Base-by-base conservation (phyloP, 768 basidiomycete genomes). In the Psilocybe azurescens region DNA sequence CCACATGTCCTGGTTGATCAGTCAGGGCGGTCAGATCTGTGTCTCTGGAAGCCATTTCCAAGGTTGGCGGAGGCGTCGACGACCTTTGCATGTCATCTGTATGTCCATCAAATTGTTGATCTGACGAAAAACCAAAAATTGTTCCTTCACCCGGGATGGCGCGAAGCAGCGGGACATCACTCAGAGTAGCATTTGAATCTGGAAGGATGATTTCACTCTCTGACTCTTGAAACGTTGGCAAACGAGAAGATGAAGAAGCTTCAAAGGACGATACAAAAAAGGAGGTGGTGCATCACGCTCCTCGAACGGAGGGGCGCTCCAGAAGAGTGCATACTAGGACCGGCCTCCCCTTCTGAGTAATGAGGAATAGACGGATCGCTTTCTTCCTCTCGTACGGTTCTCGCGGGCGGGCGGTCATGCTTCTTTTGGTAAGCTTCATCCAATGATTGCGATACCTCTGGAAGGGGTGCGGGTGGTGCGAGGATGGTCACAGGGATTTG, bases 361-460 rank as follows among this genome's bases (percentile, higher is more conserved):
- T 82, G 80, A 47, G 90, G 91, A 9, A 83, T 85, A 2, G 78
- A 78, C 33, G 77, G 67, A 38, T 93, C 91, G 14, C 64, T 61
- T 54, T 94, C 93, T 58, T 92, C 91, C 39, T 83, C 76, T 56
- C 93, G 79, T 39, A 87, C 82, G 0, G 93, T 95, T 69, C 79
- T 85, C 3, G 81, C 72, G 1, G 93, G 93, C 6, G 93, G 93
- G 2, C 84, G 83, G 68, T 95, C 93, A 67, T 94, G 93, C 72
- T 95, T 95, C 80, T 95, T 95, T 68, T 86, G 87, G 73, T 95
- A 95, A 6, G 90, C 91, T 32, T 81, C 82, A 63, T 91, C 91
- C 20, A 92, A 74, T 56, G 85, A 84, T 58, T 80, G 83, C n/a
- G 89, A 88, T 3, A 91, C 86, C 70, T 93, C 87, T 5, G 90